A percentile compares a stretch with the other conserved stretches of the same genome.
These are phyloP conservation scores for Penicillium goetzii DNA, from an alignment of 495 filamentous ascomycete species.

Conservation along the genomic window DNA sequence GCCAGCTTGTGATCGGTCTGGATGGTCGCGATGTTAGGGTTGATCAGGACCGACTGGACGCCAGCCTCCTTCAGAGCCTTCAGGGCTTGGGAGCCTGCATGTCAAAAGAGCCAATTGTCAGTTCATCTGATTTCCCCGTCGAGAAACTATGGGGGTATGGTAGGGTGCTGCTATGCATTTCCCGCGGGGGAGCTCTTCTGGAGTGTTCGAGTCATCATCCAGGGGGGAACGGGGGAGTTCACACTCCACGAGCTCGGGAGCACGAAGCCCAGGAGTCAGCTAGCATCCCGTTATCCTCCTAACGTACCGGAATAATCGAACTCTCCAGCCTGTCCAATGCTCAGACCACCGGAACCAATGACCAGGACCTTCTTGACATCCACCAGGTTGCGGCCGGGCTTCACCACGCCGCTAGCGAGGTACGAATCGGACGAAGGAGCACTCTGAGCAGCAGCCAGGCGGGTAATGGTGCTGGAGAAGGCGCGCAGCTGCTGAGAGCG, in stretches of 20 bases:
- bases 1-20: constrained; percentile 97
- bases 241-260: background rate
- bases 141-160: background rate
- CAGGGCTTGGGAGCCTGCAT: constrained; percentile 86
- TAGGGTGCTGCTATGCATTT: constrained; percentile 8
- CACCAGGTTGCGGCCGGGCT: constrained; percentile 69
- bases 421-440: constrained; percentile 88
- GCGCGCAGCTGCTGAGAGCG: constrained; percentile 51
- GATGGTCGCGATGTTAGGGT: constrained; percentile 98
- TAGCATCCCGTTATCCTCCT: background rate
- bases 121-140: background rate
- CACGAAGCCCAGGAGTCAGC: background rate
- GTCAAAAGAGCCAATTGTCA: constrained; percentile 16
- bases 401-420: constrained; percentile 81
- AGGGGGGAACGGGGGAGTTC: background rate
- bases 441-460: constrained; percentile 55
- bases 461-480: constrained; percentile 48
- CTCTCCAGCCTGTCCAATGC: constrained; percentile 96
- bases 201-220: constrained; percentile 10
- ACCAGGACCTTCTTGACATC: constrained; percentile 97
- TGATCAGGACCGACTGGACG: constrained; percentile 93
- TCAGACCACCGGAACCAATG: constrained; percentile 89
- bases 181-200: constrained; percentile 13
- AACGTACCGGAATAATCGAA: constrained; percentile 93
- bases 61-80: constrained; percentile 97